Evolutionary conservation across 2,329 filamentous ascomycete species (phyloP), one percentile per base, ranked within the genome.

Genomic region (Aspergillus sp.): DNA sequence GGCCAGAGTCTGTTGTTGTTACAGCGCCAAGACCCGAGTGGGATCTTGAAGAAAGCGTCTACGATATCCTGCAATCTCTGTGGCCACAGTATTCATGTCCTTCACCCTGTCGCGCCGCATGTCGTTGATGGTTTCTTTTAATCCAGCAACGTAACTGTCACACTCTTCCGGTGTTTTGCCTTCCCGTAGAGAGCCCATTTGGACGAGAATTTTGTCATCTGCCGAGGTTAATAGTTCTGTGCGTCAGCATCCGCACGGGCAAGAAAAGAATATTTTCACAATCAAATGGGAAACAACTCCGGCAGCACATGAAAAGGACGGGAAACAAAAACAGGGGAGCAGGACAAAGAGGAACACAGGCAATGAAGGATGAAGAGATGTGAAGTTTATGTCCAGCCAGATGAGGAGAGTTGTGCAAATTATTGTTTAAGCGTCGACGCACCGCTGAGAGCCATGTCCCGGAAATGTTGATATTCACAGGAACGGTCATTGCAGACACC

Each of bases 401-500:
- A 66, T 58, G 65, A 54, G 55, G 40, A 25, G 47, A 60, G 50
- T 62, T 61, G 64, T 66, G 63, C 62, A 68, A 54, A 59, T 55
- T 19, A 61, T 59, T 61, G 61, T 67, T 65, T 66, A 63, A 69
- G 66, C 64, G 66, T 74, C 66, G 73, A 90, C 90, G 85, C 84
- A 96, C 91, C 91, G 77, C 83, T 84, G 70, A 91, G 79, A 68
- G 78, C 80, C 78, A 93, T 89, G 60, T 85, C 81, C 65, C 82
- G 81, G 72, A 96, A 93, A 77, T 99, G 95, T 79, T 98, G 88
- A 63, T 79, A 87, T 56, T 85, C 78, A 77, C 95, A 99, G 55
- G 84, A 80, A 58, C 78, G 73, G 69, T 93, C 90, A 65, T 88
- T 87, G 82, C 95, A 98, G 64, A 81, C 79, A 60, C 86, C 86